Percentiles rank a stretch among this genome's conserved stretches.
Evolutionary conservation across 208 protist genomes (phyloP).

Genomic region (Porcisia deanei): DNA sequence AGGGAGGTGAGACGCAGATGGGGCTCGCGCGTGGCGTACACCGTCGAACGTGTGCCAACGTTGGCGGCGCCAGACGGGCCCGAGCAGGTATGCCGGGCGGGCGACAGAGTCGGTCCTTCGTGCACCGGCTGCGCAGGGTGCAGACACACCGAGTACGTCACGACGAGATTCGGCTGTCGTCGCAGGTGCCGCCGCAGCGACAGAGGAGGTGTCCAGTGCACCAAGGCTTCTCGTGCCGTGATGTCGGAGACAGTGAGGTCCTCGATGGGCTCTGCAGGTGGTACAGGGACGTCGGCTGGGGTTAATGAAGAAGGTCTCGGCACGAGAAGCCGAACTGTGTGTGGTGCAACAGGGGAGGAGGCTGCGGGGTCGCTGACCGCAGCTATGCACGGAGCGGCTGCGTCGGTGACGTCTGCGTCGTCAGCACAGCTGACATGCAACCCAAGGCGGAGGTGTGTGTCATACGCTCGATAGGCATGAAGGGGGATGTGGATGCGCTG

Average conservation of each 20-base stretch:
- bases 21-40: slow-evolving; percentile 12
- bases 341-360: neutral
- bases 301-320: neutral
- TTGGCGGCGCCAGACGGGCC: too few species aligned
- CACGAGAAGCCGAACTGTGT: neutral
- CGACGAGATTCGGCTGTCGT: slow-evolving; percentile 1
- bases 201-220: slow-evolving; percentile 21
- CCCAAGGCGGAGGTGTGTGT: slow-evolving; percentile 4
- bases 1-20: slow-evolving; percentile 5
- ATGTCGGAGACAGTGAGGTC: slow-evolving; percentile 18
- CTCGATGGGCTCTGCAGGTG: slow-evolving; percentile 16
- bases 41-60: neutral
- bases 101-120: neutral
- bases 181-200: slow-evolving; percentile 16
- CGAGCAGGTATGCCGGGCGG: neutral
- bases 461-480: slow-evolving; percentile 10
- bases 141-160: slow-evolving; percentile 11
- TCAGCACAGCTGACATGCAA: neutral
- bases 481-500: slow-evolving; percentile 13
- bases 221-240: slow-evolving; percentile 6
- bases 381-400: neutral
- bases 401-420: neutral
- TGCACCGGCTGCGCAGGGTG: neutral
- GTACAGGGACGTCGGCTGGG: neutral
- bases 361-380: neutral